Percentiles rank a stretch among this genome's conserved stretches.
These are phyloP conservation scores for Boletellus deceptivus DNA, from an alignment of 1,284 basidiomycete genomes.

Conservation along the genomic window DNA sequence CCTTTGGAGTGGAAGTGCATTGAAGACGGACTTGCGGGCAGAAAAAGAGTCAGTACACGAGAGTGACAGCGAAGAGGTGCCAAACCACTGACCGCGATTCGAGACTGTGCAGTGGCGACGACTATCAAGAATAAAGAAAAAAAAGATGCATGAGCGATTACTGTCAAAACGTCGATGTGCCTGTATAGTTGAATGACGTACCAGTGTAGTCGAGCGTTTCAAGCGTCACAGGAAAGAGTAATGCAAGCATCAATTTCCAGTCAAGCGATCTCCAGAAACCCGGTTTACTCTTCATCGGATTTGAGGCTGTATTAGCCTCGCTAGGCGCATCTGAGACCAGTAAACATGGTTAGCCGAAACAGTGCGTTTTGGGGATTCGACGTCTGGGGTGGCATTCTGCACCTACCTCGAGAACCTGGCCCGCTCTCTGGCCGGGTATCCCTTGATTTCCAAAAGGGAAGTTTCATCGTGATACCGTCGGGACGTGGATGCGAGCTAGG, in stretches of 20 bases:
- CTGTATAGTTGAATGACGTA: constrained; percentile 10
- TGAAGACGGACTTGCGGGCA: constrained; percentile 42
- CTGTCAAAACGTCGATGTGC: background rate
- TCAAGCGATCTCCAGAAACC: constrained; percentile 27
- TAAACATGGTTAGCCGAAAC: background rate
- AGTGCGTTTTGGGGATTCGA: background rate
- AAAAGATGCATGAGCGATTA: background rate
- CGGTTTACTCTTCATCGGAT: constrained; percentile 4
- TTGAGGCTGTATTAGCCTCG: background rate
- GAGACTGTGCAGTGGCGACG: constrained; percentile 52
- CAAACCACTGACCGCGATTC: constrained; percentile 42
- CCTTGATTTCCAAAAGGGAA: constrained; percentile 6
- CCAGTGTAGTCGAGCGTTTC: constrained; percentile 45
- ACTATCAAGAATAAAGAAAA: constrained; percentile 34
- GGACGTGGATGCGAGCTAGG: background rate
- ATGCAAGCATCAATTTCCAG: constrained; percentile 30
- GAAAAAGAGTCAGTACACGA: background rate
- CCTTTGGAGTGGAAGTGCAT: constrained; percentile 46
- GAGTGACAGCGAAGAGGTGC: background rate
- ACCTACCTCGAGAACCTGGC: constrained; percentile 11
- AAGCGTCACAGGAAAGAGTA: constrained; percentile 30
- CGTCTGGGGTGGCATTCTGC: background rate
- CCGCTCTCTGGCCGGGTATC: background rate
- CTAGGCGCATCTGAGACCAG: background rate
- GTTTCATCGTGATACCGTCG: constrained; percentile 10